Evolutionary conservation across 768 basidiomycete genomes (phyloP), one percentile per base, ranked within the genome.

Genomic region (Chlorophyllum brunneum): DNA sequence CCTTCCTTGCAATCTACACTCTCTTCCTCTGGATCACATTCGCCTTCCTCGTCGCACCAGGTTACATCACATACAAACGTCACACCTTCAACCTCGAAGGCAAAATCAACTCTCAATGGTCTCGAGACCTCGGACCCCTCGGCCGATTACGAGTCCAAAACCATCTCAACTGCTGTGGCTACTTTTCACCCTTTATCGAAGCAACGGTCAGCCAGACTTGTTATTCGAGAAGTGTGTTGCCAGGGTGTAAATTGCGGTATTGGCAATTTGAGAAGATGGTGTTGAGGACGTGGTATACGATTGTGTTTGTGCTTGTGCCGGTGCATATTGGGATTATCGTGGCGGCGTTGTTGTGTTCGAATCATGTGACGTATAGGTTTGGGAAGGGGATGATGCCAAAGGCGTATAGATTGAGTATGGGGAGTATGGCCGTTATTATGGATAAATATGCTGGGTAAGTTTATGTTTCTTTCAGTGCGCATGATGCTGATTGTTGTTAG

Each of bases 341-440:
- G 55, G 71, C 74, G 1, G 82, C 75, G 11, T 67, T 92, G 49
- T 66, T 92, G 44, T 92, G 86, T 65, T 83, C 83, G 20, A 91
- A 89, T 67, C 89, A 92, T 58, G 82, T 92, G 64, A 92, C 88
- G 18, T 91, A 90, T 64, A 77, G 89, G 46, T 92, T 92, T 65
- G 88, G 88, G 8, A 92, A 91, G 72, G 89, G 90, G 54, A 83
- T 91, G 82, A 89, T 86, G 77, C 89, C 88, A 52, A 87, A 88
- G 73, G 81, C 85, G 11, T 92, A 92, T 66, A 74, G 88, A 30
- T 73, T 92, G 39, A 83, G 82, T 68, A 70, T 80, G 74, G 78
- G 75, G 54, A 83, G 79, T 54, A 87, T 91, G 84, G 86, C 85
- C 2, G 76, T 87, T 47, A 88, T 92, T 64, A 85, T 91, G 85